These are phyloP conservation scores for Tulasnella sp. DNA, from an alignment of 768 basidiomycete species.

Conservation along the genomic window DNA sequence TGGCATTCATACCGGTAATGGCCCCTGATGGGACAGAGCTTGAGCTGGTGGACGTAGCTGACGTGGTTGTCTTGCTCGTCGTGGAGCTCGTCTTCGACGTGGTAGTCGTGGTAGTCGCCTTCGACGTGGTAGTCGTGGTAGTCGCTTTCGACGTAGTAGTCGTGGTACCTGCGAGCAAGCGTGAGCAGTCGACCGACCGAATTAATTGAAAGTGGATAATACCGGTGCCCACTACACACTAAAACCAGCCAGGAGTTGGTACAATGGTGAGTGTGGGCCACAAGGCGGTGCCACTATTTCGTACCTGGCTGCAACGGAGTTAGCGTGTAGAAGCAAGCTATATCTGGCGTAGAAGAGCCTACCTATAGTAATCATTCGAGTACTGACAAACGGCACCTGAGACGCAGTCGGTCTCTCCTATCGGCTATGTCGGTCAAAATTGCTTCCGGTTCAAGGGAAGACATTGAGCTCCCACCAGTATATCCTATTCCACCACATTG, in stretches of 20 bases:
- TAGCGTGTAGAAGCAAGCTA: not conserved
- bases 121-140: not conserved
- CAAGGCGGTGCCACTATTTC: too few species aligned
- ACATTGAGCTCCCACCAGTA: not conserved
- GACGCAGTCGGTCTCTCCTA: not conserved
- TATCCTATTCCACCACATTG: not conserved
- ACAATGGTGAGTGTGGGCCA: too few species aligned
- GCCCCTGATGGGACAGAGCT: not conserved
- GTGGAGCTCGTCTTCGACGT: not conserved
- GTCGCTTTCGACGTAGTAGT: not conserved
- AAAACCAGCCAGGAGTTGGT: too few species aligned
- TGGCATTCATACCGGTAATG: not conserved
- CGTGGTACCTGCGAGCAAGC: not conserved
- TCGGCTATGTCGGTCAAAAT: not conserved
- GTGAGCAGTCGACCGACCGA: not conserved
- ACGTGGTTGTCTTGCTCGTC: not conserved
- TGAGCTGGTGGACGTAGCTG: not conserved
- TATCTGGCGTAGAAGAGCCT: not conserved
- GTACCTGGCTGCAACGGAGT: not conserved
- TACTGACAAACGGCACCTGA: not conserved
- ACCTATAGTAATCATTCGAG: not conserved
- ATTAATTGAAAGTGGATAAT: not conserved
- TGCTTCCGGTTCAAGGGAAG: not conserved
- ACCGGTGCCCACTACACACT: not conserved
- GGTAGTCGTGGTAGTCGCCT: not conserved